Evolutionary conservation across 2,329 filamentous ascomycete genomes (phyloP), one percentile per base, ranked within the genome.

Genomic region (Calonectria crousiana): DNA sequence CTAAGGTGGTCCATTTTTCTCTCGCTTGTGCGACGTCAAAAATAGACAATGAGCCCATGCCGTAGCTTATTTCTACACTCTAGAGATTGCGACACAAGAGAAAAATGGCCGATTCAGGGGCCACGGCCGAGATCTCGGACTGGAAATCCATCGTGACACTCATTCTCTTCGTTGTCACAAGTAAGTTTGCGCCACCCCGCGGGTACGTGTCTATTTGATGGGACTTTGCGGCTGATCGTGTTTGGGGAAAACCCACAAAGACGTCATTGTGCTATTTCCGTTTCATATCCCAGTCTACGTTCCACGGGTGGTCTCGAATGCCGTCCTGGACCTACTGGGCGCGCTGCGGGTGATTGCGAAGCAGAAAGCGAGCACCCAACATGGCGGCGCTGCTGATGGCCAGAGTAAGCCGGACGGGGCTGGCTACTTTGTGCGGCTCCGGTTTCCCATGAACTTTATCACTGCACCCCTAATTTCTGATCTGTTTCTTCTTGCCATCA

Each of bases 111-210:
- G 10, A 9, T 16, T 52, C 68, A 56, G 38, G 67, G 10, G 74
- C 78, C 49, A 82, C 83, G 34, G 76, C 71, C 60, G 73, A 80
- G 34, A 94, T 95, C 79, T 89, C 83, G 69, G 83, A 90, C 72
- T 95, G 93, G 93, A 88, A 90, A 65, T 94, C 93, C 20, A 94
- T 95, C 65, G 84, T 95, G 71, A 94, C 93, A 0, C 87, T 95
- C 41, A 84, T 95, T 68, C 89, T 93, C 56, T 95, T 95, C 79
- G 86, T 94, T 41, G 53, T 93, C 51, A 93, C 93, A 6, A 95
- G 93, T 94, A 85, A 88, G 92, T 90, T 26, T 62, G 14, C 20
- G 5, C 16, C 28, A 20, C 18, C 13, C n/a, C 51, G 14, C 34
- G 13, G 2, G 20, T 9, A 30, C 32, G n/a, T 10, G 8, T 23